Evolutionary conservation across 495 filamentous ascomycete species (phyloP).

Genomic region (Aspergillus diversus): DNA sequence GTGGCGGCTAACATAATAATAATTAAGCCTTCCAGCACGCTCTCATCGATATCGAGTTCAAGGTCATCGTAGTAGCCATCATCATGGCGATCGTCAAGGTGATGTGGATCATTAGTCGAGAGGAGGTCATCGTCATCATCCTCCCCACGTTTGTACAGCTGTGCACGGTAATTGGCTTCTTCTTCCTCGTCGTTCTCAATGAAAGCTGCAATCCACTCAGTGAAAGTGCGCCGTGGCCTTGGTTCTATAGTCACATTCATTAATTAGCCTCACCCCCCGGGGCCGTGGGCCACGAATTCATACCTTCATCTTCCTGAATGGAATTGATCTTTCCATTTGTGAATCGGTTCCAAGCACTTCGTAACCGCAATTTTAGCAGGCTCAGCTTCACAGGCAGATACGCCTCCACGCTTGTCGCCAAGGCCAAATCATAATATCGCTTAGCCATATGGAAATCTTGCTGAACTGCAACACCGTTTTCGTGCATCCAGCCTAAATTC

Average conservation of each 20-base stretch:
- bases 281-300: constrained; percentile 25
- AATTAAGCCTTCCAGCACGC: constrained; percentile 79
- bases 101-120: constrained; percentile 52
- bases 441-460: constrained; percentile 99
- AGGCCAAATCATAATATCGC: constrained; percentile 88
- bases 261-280: not conserved
- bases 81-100: constrained; percentile 52
- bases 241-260: constrained; percentile 44
- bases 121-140: constrained; percentile 59
- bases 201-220: constrained; percentile 84
- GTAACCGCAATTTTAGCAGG: constrained; percentile 78
- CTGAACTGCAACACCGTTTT: constrained; percentile 89
- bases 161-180: constrained; percentile 46
- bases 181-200: constrained; percentile 69
- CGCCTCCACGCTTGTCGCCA: constrained; percentile 88
- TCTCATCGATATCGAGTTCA: constrained; percentile 68
- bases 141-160: constrained; percentile 60
- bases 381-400: constrained; percentile 93
- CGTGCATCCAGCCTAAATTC: constrained; percentile 99
- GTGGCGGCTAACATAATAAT: constrained; percentile 78
- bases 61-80: constrained; percentile 70
- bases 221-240: constrained; percentile 72
- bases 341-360: constrained; percentile 91
- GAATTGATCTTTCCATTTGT: constrained; percentile 87
- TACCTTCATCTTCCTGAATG: constrained; percentile 87